Conservation (phyloP, 768 basidiomycete species). For the Lactarius indigo region DNA sequence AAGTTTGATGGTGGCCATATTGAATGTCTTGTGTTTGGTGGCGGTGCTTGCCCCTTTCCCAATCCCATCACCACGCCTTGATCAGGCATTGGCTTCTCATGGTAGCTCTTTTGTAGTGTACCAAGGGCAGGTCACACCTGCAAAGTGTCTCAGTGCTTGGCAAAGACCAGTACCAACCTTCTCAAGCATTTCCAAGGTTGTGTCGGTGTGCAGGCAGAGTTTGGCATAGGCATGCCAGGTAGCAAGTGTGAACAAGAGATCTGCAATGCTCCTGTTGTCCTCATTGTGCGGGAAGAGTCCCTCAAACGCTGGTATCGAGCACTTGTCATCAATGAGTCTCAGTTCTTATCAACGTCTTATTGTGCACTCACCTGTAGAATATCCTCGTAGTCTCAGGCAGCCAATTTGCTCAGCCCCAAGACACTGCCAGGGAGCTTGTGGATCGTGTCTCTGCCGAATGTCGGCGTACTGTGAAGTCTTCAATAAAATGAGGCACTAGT, state of each 20-base stretch:
- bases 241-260: constrained; percentile 27
- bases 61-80: too few relatives aligned
- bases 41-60: too few relatives aligned
- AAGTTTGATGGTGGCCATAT: not conserved
- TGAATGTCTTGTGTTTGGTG: not conserved
- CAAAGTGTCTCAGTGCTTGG: not conserved
- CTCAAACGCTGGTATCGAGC: not conserved
- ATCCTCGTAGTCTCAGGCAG: not conserved
- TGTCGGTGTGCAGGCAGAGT: not conserved
- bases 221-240: not conserved
- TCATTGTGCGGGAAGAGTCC: constrained; percentile 26
- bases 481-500: not conserved
- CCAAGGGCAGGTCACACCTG: not conserved
- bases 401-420: not conserved
- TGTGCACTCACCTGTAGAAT: not conserved
- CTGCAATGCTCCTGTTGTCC: constrained; percentile 42
- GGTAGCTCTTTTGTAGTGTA: not conserved
- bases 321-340: not conserved
- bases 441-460: not conserved
- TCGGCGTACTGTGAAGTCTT: not conserved
- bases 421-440: not conserved
- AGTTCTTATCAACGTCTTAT: too few relatives aligned
- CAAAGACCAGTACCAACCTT: not conserved
- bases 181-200: not conserved
- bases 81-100: not conserved